Evolutionary conservation across 306 rosid genomes (phyloP).

Genomic region (Nissolia schottii): DNA sequence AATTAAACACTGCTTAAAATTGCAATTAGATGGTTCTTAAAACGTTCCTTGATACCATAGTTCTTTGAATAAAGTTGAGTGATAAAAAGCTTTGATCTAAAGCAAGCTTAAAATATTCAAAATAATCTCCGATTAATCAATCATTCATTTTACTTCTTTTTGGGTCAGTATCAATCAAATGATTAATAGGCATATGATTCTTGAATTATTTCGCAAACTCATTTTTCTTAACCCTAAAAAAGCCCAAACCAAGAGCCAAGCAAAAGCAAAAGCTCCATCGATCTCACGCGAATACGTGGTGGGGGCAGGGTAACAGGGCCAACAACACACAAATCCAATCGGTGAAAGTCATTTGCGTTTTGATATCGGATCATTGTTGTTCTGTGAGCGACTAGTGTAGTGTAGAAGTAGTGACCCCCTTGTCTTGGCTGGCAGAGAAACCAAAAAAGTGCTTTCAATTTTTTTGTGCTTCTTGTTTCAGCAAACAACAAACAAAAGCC

Average conservation of each 20-base stretch:
- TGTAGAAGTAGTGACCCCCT: not conserved
- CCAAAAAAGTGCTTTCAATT: slow-evolving; percentile 9
- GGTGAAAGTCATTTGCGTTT: not conserved
- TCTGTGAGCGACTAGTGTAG: not conserved
- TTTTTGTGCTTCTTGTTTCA: not conserved
- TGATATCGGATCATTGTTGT: not conserved
- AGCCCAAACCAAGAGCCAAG: not conserved
- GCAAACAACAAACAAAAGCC: not conserved
- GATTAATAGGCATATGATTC: not conserved
- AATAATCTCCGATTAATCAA: not conserved
- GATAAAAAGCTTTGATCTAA: no score
- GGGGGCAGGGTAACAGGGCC: no score
- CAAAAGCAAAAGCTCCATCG: not conserved
- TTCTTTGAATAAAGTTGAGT: not conserved
- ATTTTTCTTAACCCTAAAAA: not conserved
- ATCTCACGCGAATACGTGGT: no score
- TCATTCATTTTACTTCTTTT: not conserved
- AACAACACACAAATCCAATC: not conserved
- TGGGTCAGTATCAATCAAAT: not conserved
- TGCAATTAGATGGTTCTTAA: not conserved
- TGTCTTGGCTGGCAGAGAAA: not conserved
- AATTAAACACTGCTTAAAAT: not conserved
- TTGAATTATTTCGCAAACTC: not conserved
- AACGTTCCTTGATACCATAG: not conserved
- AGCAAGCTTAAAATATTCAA: not conserved